Evolutionary conservation across 352 stramenopile species (phyloP).

Genomic region (Globisporangium sylvaticum): DNA sequence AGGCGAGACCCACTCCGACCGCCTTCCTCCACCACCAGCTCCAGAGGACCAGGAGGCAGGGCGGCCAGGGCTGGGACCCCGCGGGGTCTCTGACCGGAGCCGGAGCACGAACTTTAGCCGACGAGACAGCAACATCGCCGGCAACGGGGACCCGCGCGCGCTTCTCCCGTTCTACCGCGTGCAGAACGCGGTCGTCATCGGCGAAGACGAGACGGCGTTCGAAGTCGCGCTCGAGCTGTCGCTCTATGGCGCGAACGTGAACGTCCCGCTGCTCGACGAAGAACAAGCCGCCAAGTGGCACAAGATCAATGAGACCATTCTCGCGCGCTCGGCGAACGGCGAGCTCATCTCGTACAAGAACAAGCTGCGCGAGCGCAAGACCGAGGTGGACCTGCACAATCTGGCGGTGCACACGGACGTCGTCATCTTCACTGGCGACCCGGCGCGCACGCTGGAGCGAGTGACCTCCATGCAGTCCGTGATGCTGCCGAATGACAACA

Average conservation of each 20-base stretch:
- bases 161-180: slow-evolving; percentile 50
- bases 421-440: slow-evolving; percentile 58
- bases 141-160: slow-evolving; percentile 28
- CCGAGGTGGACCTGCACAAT: no score
- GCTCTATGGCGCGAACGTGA: slow-evolving; percentile 58
- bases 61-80: background rate
- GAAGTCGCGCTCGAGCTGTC: slow-evolving; percentile 59
- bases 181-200: slow-evolving; percentile 53
- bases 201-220: slow-evolving; percentile 58
- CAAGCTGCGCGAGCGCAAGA: slow-evolving; percentile 24
- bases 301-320: slow-evolving; percentile 52
- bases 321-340: slow-evolving; percentile 43
- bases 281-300: slow-evolving; percentile 55
- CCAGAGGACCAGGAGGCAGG: background rate
- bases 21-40: background rate
- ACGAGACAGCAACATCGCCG: background rate
- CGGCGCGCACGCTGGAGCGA: slow-evolving; percentile 37
- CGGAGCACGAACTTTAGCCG: background rate
- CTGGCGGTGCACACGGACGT: slow-evolving; percentile 30
- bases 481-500: slow-evolving; percentile 27
- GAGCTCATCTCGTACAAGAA: slow-evolving; percentile 69
- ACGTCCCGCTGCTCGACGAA: slow-evolving; percentile 54
- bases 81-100: background rate
- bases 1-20: background rate
- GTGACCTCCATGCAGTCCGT: slow-evolving; percentile 36